Percentiles rank a stretch among this genome's conserved stretches.
phyloP scores from a whole-genome alignment of 2,329 filamentous ascomycete species.

The Cladosporium oxysporum region DNA sequence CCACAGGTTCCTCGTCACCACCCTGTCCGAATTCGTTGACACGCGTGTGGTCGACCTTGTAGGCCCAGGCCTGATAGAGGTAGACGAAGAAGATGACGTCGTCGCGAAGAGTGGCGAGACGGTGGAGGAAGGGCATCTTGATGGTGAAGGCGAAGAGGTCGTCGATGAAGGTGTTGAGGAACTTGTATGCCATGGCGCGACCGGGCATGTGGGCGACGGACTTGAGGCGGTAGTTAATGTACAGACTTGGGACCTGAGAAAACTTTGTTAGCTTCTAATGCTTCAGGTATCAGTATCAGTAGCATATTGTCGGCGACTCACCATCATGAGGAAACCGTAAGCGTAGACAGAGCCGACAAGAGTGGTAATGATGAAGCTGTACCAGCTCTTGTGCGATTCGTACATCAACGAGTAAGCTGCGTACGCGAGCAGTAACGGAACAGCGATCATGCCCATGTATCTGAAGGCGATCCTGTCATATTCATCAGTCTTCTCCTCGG shows the following conservation, averaged over 20 bases:
- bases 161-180: constrained; percentile 98
- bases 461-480: constrained; percentile 98
- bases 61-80: constrained; percentile 89
- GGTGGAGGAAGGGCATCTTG: constrained; percentile 95
- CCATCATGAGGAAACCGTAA: constrained; percentile 99
- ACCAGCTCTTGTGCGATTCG: constrained; percentile 93
- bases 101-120: constrained; percentile 87
- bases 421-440: constrained; percentile 86
- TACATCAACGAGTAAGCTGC: constrained; percentile 89
- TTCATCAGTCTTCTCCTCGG: constrained; percentile 96
- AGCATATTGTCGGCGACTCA: constrained; percentile 18
- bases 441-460: constrained; percentile 90
- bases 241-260: constrained; percentile 70
- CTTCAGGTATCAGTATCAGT: constrained; percentile 11
- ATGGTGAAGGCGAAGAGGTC: constrained; percentile 98
- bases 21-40: constrained; percentile 99
- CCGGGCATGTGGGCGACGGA: constrained; percentile 93
- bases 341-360: constrained; percentile 95
- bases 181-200: constrained; percentile 97
- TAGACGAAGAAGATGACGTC: constrained; percentile 99
- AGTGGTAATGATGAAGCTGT: constrained; percentile 86
- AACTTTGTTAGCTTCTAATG: constrained; percentile 5
- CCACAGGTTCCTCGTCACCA: constrained; percentile 78
- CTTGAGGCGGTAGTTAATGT: constrained; percentile 98
- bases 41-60: constrained; percentile 85